Conservation (phyloP, 495 filamentous ascomycete genomes). For the Letharia columbiana region DNA sequence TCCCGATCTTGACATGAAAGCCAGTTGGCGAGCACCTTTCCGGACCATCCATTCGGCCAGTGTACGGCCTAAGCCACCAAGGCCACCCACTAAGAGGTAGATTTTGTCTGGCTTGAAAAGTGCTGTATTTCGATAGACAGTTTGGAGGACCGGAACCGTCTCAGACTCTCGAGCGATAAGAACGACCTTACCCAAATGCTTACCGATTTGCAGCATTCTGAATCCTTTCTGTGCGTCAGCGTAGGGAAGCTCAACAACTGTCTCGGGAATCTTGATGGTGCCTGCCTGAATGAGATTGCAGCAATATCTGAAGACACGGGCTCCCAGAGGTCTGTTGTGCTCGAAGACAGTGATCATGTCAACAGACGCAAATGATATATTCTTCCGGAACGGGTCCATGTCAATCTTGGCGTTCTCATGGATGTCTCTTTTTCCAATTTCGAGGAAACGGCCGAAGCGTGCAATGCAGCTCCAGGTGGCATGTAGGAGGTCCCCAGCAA, state of each 20-base stretch:
- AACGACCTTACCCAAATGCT: constrained; percentile 20
- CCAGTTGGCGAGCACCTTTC: constrained; percentile 45
- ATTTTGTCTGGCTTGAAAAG: constrained; percentile 33
- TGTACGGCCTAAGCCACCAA: constrained; percentile 50
- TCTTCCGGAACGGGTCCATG: constrained; percentile 23
- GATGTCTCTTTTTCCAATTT: constrained; percentile 44
- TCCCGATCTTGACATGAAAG: constrained; percentile 43
- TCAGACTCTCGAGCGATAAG: constrained; percentile 15
- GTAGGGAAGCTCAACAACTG: constrained; percentile 11
- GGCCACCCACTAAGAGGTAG: constrained; percentile 53
- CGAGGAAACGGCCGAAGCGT: constrained; percentile 43
- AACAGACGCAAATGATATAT: constrained; percentile 28
- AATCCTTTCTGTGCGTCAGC: constrained; percentile 20
- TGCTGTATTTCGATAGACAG: constrained; percentile 10
- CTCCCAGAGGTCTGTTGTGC: constrained; percentile 12
- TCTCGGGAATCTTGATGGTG: constrained; percentile 12
- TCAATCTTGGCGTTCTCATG: constrained; percentile 19
- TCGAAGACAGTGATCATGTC: constrained; percentile 20
- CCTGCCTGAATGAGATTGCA: constrained; percentile 17
- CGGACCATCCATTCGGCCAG: constrained; percentile 49
- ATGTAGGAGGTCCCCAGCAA: constrained; percentile 42
- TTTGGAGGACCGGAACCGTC: constrained; percentile 13
- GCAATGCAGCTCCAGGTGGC: constrained; percentile 47
- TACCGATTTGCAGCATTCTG: constrained; percentile 20
- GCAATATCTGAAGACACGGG: constrained; percentile 17